Conservation (phyloP, 1,139 yeast species). For the Taiozyma sp. region DNA sequence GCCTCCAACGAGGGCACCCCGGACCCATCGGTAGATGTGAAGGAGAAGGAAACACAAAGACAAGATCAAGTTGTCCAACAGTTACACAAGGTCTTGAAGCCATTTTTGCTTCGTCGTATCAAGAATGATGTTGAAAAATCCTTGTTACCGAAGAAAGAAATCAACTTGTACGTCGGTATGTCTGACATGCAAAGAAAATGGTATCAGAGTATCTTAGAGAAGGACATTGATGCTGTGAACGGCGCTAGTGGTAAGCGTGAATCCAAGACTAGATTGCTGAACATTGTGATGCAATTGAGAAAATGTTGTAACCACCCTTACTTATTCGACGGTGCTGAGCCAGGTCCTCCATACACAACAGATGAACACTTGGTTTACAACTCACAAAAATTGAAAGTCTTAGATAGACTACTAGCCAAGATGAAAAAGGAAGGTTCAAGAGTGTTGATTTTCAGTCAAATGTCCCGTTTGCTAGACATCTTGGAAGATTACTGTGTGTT, state of each 20-base stretch:
- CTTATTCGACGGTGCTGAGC: slow-evolving; percentile 96
- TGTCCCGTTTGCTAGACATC: slow-evolving; percentile 89
- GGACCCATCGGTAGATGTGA: slow-evolving; percentile 28
- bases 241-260: slow-evolving; percentile 88
- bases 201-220: slow-evolving; percentile 85
- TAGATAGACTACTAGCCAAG: slow-evolving; percentile 77
- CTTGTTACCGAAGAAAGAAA: slow-evolving; percentile 82
- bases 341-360: slow-evolving; percentile 97
- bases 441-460: slow-evolving; percentile 89
- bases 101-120: slow-evolving; percentile 84
- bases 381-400: slow-evolving; percentile 84
- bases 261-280: slow-evolving; percentile 83
- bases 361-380: slow-evolving; percentile 90
- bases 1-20: slow-evolving; percentile 30
- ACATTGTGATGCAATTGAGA: slow-evolving; percentile 94
- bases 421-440: slow-evolving; percentile 78
- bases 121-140: slow-evolving; percentile 93
- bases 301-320: slow-evolving; percentile 98
- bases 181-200: slow-evolving; percentile 89
- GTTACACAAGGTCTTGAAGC: slow-evolving; percentile 78
- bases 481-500: slow-evolving; percentile 89
- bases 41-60: slow-evolving; percentile 42
- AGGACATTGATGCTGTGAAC: slow-evolving; percentile 94
- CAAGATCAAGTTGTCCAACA: slow-evolving; percentile 82
- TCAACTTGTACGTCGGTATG: slow-evolving; percentile 90